A percentile compares a stretch with the other conserved stretches of the same genome.
Evolutionary conservation across 75 land plant genomes (phyloP).

Genomic region (Pinus albicaulis): DNA sequence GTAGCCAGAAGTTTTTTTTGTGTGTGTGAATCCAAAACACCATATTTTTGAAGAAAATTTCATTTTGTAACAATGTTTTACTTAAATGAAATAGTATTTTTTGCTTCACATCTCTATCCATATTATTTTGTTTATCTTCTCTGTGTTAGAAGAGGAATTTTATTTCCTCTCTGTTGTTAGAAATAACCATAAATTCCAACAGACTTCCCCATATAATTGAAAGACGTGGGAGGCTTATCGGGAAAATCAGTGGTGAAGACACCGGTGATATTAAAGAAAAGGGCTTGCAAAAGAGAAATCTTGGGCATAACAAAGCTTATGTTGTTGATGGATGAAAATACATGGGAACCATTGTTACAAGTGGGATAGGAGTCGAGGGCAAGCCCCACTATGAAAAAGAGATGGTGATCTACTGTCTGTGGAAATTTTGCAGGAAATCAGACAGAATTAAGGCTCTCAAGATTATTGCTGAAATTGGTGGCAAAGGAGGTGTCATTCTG

Average conservation of each 20-base stretch:
- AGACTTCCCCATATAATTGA: slow-evolving; percentile 81
- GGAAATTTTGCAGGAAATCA: slow-evolving; percentile 55
- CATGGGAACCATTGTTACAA: slow-evolving; percentile 41
- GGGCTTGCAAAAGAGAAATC: slow-evolving; percentile 52
- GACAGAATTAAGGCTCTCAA: slow-evolving; percentile 40
- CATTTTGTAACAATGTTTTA: no score
- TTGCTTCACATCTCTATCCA: no score
- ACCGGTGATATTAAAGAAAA: slow-evolving; percentile 37
- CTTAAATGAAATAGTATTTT: no score
- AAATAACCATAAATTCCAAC: no score
- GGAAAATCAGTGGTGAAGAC: slow-evolving; percentile 60
- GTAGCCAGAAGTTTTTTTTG: no score
- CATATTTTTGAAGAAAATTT: no score
- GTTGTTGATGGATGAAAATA: slow-evolving; percentile 63
- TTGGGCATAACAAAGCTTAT: slow-evolving; percentile 62
- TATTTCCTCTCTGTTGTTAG: no score
- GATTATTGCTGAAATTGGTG: slow-evolving; percentile 24
- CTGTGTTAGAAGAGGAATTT: no score
- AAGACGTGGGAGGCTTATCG: slow-evolving; percentile 40
- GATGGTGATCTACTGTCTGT: slow-evolving; percentile 39
- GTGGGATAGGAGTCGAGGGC: slow-evolving; percentile 50
- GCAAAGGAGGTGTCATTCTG: slow-evolving; percentile 50
- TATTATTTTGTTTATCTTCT: no score
- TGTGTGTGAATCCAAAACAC: no score
- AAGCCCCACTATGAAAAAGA: slow-evolving; percentile 67